Percentiles rank a stretch among this genome's conserved stretches.
phyloP scores from a whole-genome alignment of 75 land plant genomes.

The Cunninghamia lanceolata region DNA sequence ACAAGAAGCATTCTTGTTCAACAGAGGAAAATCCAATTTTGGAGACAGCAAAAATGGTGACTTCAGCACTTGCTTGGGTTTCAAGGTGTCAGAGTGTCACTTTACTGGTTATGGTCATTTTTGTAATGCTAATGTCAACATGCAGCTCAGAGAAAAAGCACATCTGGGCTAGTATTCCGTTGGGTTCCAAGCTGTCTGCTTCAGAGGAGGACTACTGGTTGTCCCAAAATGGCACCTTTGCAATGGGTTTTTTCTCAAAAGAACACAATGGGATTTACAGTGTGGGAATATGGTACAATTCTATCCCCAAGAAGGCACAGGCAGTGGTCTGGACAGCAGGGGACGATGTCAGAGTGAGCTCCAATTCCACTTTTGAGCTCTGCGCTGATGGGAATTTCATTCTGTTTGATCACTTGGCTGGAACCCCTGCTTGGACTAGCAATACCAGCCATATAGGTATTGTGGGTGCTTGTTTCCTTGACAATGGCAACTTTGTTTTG shows the following conservation, averaged over 20 bases:
- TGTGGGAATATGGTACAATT: slow-evolving; percentile 46
- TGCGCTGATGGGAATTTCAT: slow-evolving; percentile 33
- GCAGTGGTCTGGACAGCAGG: slow-evolving; percentile 41
- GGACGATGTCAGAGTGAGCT: slow-evolving; percentile 18
- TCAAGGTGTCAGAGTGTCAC: background rate
- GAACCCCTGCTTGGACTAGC: slow-evolving; percentile 40
- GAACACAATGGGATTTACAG: slow-evolving; percentile 18
- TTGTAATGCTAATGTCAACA: background rate
- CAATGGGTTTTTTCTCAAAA: slow-evolving; percentile 40
- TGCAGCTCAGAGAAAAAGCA: background rate
- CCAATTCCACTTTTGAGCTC: slow-evolving; percentile 27
- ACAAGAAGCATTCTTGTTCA: background rate
- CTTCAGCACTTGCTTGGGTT: background rate
- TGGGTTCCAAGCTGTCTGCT: slow-evolving; percentile 34
- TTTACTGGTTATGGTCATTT: background rate
- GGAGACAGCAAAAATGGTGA: background rate
- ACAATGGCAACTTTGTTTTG: slow-evolving; percentile 46
- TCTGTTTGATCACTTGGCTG: slow-evolving; percentile 15
- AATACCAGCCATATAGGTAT: slow-evolving; percentile 38
- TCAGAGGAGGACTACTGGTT: slow-evolving; percentile 36
- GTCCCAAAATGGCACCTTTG: slow-evolving; percentile 48
- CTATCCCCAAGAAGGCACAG: slow-evolving; percentile 32
- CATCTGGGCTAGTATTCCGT: slow-evolving; percentile 6
- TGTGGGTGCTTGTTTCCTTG: slow-evolving; percentile 16
- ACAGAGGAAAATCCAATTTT: background rate